phyloP scores from a whole-genome alignment of 306 rosid genomes.

The Fagus crenata region DNA sequence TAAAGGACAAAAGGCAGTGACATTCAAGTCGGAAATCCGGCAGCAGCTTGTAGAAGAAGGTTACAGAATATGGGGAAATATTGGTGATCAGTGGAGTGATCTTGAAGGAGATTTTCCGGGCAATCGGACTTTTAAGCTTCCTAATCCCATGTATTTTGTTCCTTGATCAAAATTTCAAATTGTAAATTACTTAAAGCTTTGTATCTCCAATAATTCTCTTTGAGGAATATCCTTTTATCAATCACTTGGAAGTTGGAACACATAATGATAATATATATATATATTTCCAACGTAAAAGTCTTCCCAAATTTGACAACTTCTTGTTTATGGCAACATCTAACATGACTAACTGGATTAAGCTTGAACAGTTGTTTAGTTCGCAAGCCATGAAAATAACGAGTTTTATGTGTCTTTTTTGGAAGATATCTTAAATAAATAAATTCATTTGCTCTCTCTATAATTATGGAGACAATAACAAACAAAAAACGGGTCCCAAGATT shows the following conservation, averaged over 20 bases:
- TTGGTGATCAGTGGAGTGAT: slow-evolving; percentile 97
- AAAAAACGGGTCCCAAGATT: background rate
- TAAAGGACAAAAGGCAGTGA: slow-evolving; percentile 60
- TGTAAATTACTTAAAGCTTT: background rate
- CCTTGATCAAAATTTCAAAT: slow-evolving; percentile 32
- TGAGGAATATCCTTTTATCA: background rate
- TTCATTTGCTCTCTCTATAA: too few relatives aligned
- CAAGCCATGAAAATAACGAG: too few relatives aligned
- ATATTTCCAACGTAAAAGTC: too few relatives aligned
- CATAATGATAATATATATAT: too few relatives aligned
- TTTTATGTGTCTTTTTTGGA: too few relatives aligned
- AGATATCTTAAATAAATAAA: too few relatives aligned
- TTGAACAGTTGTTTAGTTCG: too few relatives aligned
- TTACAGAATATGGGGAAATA: slow-evolving; percentile 81
- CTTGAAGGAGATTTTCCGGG: slow-evolving; percentile 69
- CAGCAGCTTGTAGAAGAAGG: slow-evolving; percentile 62
- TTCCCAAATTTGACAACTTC: too few relatives aligned
- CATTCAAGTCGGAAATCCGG: slow-evolving; percentile 58
- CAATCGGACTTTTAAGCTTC: slow-evolving; percentile 75
- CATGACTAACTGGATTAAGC: too few relatives aligned
- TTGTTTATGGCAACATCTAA: too few relatives aligned
- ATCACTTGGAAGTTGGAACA: too few relatives aligned
- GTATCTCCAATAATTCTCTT: background rate
- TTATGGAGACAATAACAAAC: too few relatives aligned
- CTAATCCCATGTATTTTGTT: slow-evolving; percentile 90